Conservation (phyloP, 2,329 filamentous ascomycete genomes). For the Akanthomyces muscarius region DNA sequence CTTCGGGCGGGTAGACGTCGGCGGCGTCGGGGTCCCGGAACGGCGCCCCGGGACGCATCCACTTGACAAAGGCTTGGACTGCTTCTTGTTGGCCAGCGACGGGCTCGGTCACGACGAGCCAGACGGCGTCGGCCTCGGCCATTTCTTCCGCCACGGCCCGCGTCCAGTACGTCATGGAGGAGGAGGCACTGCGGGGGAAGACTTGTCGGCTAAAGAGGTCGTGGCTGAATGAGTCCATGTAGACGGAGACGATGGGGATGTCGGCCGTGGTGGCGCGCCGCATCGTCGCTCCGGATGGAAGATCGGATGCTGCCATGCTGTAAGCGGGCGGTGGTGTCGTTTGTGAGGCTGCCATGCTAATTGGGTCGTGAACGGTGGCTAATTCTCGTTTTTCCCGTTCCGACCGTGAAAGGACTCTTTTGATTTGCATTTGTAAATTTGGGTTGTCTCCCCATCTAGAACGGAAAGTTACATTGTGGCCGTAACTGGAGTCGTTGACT, state of each 20-base stretch:
- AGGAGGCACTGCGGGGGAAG: constrained; percentile 30
- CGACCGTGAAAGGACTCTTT: too few species aligned
- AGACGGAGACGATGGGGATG: constrained; percentile 39
- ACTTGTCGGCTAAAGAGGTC: constrained; percentile 35
- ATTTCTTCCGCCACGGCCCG: constrained; percentile 36
- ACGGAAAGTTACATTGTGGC: not conserved
- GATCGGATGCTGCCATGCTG: not conserved
- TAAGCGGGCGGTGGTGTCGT: too few species aligned
- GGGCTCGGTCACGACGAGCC: constrained; percentile 38
- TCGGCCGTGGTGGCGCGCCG: constrained; percentile 40
- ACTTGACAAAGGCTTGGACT: constrained; percentile 46
- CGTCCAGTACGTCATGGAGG: constrained; percentile 34
- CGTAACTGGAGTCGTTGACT: not conserved
- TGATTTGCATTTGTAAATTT: too few species aligned
- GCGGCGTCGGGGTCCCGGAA: constrained; percentile 23
- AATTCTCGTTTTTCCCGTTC: too few species aligned
- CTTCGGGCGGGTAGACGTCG: constrained; percentile 38
- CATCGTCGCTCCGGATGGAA: constrained; percentile 21
- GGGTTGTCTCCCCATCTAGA: not conserved
- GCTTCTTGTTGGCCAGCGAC: constrained; percentile 25
- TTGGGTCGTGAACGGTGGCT: too few species aligned
- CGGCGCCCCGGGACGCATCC: constrained; percentile 34
- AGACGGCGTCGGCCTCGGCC: constrained; percentile 32
- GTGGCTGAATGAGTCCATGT: constrained; percentile 41
- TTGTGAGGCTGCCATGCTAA: too few species aligned